Evolutionary conservation across 2,329 filamentous ascomycete genomes (phyloP).

Genomic region (Verticillium isaacii): DNA sequence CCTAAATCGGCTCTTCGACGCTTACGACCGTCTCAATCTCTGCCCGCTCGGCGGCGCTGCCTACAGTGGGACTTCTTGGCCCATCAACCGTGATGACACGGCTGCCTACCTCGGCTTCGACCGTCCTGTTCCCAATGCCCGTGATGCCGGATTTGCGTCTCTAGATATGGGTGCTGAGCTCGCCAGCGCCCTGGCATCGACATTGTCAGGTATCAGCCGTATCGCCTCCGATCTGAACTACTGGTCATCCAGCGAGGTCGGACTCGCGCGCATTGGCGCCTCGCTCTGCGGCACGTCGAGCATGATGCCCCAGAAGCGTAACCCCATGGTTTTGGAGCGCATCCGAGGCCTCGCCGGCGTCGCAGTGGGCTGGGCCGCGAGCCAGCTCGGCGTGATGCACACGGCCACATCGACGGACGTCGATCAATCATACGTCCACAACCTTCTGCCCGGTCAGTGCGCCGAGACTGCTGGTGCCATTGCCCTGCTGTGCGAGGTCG

Average conservation of each 20-base stretch:
- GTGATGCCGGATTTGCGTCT: neutral
- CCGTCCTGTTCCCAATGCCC: neutral
- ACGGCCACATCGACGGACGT: slow-evolving; percentile 5
- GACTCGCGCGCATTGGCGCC: slow-evolving; percentile 5
- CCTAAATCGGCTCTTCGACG: neutral
- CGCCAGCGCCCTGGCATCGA: neutral
- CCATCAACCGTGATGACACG: neutral
- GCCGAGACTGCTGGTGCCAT: slow-evolving; percentile 5
- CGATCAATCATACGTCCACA: slow-evolving; percentile 3
- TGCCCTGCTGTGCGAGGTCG: slow-evolving; percentile 5
- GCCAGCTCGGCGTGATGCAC: slow-evolving; percentile 1
- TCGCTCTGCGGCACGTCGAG: slow-evolving; percentile 9
- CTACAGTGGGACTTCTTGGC: slow-evolving; percentile 1
- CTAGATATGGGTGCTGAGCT: slow-evolving; percentile 1
- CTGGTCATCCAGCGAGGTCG: slow-evolving; percentile 7
- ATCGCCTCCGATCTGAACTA: slow-evolving; percentile 8
- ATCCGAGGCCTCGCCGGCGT: slow-evolving; percentile 8
- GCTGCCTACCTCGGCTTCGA: neutral
- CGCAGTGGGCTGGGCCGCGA: slow-evolving; percentile 4
- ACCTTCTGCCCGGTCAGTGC: neutral
- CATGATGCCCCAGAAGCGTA: slow-evolving; percentile 11
- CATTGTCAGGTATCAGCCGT: neutral
- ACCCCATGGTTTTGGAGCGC: slow-evolving; percentile 8
- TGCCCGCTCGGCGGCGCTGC: neutral
- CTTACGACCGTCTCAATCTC: neutral